Base-by-base conservation (phyloP, 192 early-diverging fungal species). In the Podila clonocystis region DNA sequence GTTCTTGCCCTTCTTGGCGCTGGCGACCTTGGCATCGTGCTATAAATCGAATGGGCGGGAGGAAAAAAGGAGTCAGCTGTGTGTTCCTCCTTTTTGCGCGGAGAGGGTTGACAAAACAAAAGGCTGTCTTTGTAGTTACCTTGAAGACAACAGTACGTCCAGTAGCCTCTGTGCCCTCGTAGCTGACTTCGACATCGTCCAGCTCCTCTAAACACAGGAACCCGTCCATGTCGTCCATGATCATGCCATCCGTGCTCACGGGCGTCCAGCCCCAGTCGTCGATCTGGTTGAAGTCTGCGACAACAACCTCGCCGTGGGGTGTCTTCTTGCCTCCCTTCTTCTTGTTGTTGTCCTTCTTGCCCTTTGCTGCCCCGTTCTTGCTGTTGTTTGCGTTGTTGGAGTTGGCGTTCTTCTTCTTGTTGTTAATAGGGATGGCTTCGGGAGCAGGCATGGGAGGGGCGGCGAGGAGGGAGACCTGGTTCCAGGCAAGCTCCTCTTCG, bases 141-240 rank as follows among this genome's bases (percentile, higher is more conserved):
- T 91, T 87, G 73, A 96, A 94, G 67, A 91, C 92, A 38, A 94
- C 82, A 0, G 92, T 91, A 45, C 91, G 91, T 50, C 94, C 93
- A 9, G 91, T 90, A 1, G 74, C 68, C 17, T 85, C 82, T 45
- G 87, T 88, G 11, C 89, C 87, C 58, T 94, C 89, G 80, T 90
- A 92, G 38, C 88, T 88, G 31, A 96, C 90, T 74, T 95, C 93
- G 12, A 97, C 91, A 61, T 89, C 94, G 34, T 94, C 92, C 29
- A 97, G 78, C 65, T 98, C 97, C 76, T 98, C 95, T 48, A 98
- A 85, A 58, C 91, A 91, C 22, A 97, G 59, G 78, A 98, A 94
- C 4, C 95, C 97, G 19, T 92, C 93, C 59, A 89, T 70, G 31
- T 93, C 94, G 50, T 94, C 89, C 62, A 87, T 85, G 11, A 87